phyloP scores from a whole-genome alignment of 2,329 filamentous ascomycete genomes.

The Aspergillus sojae region DNA sequence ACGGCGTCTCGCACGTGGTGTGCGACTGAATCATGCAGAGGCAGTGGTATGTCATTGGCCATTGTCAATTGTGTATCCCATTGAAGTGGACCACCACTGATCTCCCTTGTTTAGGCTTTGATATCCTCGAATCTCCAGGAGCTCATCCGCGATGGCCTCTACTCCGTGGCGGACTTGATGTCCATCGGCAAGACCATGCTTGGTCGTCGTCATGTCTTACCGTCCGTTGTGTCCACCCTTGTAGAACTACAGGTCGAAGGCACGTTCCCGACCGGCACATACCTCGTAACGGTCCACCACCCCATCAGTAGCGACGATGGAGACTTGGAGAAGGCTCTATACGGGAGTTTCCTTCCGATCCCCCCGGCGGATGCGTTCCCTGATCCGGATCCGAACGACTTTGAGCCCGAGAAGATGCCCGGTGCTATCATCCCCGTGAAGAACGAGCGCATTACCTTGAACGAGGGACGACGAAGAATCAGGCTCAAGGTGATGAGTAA shows the following conservation, averaged over 20 bases:
- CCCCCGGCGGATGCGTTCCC: slow-evolving; percentile 71
- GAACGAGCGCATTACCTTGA: slow-evolving; percentile 68
- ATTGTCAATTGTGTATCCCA: background rate
- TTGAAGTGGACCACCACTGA: slow-evolving; percentile 8
- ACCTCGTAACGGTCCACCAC: slow-evolving; percentile 91
- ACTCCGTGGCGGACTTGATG: slow-evolving; percentile 93
- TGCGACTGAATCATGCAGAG: slow-evolving; percentile 88
- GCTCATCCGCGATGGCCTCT: slow-evolving; percentile 93
- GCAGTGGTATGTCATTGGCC: slow-evolving; percentile 62
- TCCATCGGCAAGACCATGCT: slow-evolving; percentile 87
- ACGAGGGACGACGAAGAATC: slow-evolving; percentile 73
- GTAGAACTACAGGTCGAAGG: slow-evolving; percentile 90
- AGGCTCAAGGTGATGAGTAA: slow-evolving; percentile 77
- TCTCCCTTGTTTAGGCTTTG: slow-evolving; percentile 32
- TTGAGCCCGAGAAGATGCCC: slow-evolving; percentile 69
- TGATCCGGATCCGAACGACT: slow-evolving; percentile 64
- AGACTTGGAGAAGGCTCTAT: slow-evolving; percentile 81
- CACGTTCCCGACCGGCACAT: slow-evolving; percentile 87
- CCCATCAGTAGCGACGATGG: slow-evolving; percentile 86
- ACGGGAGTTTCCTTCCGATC: slow-evolving; percentile 86
- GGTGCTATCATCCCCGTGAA: slow-evolving; percentile 77
- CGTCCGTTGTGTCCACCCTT: slow-evolving; percentile 76
- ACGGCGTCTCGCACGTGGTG: slow-evolving; percentile 80
- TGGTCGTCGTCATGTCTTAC: slow-evolving; percentile 86
- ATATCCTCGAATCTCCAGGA: slow-evolving; percentile 91